Percentiles rank a stretch among this genome's conserved stretches.
Conservation (phyloP, 306 rosid species). For the Vicia sativa region DNA sequence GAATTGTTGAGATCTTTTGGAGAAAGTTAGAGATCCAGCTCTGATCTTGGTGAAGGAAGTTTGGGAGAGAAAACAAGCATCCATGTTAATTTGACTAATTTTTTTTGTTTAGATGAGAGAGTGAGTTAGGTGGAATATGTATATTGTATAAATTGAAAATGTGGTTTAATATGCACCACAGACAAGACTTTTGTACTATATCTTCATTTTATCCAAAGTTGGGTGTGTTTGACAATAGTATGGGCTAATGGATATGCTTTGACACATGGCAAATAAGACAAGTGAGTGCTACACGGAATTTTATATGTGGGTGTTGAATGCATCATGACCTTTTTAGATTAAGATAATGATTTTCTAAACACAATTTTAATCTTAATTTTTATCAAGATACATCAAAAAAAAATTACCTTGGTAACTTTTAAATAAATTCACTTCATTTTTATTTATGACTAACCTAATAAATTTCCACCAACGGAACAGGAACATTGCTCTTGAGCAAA, state of each 20-base stretch:
- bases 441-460: too few species aligned
- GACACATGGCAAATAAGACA: conserved; percentile 44
- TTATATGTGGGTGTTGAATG: too few species aligned
- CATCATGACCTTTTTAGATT: too few species aligned
- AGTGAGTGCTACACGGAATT: too few species aligned
- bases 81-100: conserved; percentile 50
- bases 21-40: not conserved
- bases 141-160: conserved; percentile 32
- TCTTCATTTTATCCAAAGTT: conserved; percentile 53
- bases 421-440: too few species aligned
- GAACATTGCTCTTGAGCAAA: too few species aligned
- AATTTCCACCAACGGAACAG: too few species aligned
- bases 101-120: conserved; percentile 31
- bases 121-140: conserved; percentile 19
- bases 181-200: conserved; percentile 27
- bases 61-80: conserved; percentile 69
- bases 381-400: too few species aligned
- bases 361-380: too few species aligned
- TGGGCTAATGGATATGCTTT: conserved; percentile 61
- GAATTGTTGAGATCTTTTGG: conserved; percentile 41
- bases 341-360: too few species aligned
- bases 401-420: too few species aligned
- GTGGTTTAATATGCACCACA: conserved; percentile 57
- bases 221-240: conserved; percentile 36
- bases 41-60: conserved; percentile 56